Evolutionary conservation across 495 filamentous ascomycete species (phyloP).

Genomic region (Penicillium cataractarum): DNA sequence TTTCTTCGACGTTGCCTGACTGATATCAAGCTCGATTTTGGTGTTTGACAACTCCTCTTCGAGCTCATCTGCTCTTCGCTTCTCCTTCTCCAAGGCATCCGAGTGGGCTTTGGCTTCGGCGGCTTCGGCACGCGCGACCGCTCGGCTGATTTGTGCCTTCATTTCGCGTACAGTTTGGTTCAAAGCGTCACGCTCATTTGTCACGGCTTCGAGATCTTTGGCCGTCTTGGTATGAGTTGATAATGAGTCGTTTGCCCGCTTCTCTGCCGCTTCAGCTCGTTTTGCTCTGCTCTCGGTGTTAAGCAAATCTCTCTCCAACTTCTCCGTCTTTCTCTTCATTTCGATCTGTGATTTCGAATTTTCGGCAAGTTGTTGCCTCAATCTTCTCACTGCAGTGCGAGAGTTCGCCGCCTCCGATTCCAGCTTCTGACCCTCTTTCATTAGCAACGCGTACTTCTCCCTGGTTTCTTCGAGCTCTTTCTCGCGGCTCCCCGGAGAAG

Average conservation of each 20-base stretch:
- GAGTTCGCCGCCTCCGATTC: constrained; percentile 78
- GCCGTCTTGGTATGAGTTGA: constrained; percentile 68
- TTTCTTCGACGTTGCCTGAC: constrained; percentile 66
- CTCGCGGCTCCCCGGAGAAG: constrained; percentile 65
- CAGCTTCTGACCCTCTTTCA: constrained; percentile 91
- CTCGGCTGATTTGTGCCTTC: constrained; percentile 69
- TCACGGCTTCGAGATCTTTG: constrained; percentile 70
- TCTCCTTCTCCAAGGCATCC: constrained; percentile 72
- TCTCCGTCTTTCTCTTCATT: constrained; percentile 61
- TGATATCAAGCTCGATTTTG: constrained; percentile 76
- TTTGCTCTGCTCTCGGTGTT: constrained; percentile 62
- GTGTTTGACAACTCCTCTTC: constrained; percentile 71
- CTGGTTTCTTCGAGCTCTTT: constrained; percentile 86
- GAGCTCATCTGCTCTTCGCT: constrained; percentile 64
- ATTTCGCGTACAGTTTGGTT: constrained; percentile 69
- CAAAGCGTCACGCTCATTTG: constrained; percentile 66
- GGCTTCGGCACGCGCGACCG: constrained; percentile 65
- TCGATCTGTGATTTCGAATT: constrained; percentile 53
- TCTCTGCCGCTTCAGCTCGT: constrained; percentile 69
- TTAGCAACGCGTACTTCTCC: constrained; percentile 82
- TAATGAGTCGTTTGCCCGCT: constrained; percentile 63
- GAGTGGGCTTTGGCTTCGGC: constrained; percentile 68
- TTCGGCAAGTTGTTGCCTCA: constrained; percentile 68
- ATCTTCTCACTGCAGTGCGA: constrained; percentile 78
- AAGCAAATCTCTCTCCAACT: constrained; percentile 63